Evolutionary conservation across 2,329 filamentous ascomycete species (phyloP).

Genomic region (Sporothrix dimorphospora): DNA sequence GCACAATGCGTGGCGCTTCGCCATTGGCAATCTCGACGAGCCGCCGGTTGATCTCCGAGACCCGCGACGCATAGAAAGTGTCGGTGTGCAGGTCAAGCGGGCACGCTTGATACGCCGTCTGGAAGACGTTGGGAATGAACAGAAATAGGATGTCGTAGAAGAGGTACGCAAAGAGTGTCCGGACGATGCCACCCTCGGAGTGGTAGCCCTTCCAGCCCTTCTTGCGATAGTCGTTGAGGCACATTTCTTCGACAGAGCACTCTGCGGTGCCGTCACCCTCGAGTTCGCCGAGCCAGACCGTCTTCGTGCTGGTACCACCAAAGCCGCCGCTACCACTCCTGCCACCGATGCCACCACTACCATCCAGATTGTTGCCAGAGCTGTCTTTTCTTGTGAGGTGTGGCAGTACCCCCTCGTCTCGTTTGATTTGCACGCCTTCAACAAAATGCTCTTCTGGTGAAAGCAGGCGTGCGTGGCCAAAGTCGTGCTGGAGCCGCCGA

Average conservation of each 20-base stretch:
- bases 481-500: slow-evolving; percentile 87
- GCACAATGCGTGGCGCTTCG: slow-evolving; percentile 67
- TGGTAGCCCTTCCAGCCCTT: slow-evolving; percentile 95
- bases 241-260: slow-evolving; percentile 93
- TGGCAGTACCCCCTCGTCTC: slow-evolving; percentile 42
- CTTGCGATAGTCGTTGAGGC: slow-evolving; percentile 79
- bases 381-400: slow-evolving; percentile 38
- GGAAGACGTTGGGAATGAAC: slow-evolving; percentile 95
- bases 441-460: slow-evolving; percentile 76
- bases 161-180: slow-evolving; percentile 88
- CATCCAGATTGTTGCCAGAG: background rate
- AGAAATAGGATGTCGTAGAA: slow-evolving; percentile 93
- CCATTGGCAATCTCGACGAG: slow-evolving; percentile 88
- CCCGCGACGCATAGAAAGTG: slow-evolving; percentile 83
- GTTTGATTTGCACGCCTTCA: slow-evolving; percentile 76
- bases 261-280: slow-evolving; percentile 47
- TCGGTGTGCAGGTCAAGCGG: slow-evolving; percentile 92
- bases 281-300: slow-evolving; percentile 80
- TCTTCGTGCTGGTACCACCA: slow-evolving; percentile 60
- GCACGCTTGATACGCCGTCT: slow-evolving; percentile 92
- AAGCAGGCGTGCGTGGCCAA: slow-evolving; percentile 78
- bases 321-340: background rate
- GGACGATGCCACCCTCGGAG: slow-evolving; percentile 84
- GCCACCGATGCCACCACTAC: background rate
- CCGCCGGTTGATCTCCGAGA: slow-evolving; percentile 85